Evolutionary conservation across 1,139 yeast species (phyloP).

Genomic region (Hanseniaspora gamundiae): DNA sequence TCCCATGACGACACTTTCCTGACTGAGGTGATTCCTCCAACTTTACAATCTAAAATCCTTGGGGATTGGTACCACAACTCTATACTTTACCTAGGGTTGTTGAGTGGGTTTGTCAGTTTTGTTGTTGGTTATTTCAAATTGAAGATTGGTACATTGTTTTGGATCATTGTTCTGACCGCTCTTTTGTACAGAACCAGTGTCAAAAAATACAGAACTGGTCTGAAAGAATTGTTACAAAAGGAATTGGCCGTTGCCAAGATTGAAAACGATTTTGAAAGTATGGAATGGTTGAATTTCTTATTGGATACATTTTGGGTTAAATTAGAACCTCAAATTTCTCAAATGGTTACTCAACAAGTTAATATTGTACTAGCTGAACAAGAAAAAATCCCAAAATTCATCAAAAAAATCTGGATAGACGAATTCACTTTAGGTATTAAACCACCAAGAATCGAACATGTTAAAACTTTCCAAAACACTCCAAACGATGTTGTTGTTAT

Average conservation of each 20-base stretch:
- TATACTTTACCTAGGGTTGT: conserved; percentile 52
- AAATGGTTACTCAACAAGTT: conserved; percentile 71
- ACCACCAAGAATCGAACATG: conserved; percentile 85
- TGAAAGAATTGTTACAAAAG: conserved; percentile 75
- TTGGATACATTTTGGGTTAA: conserved; percentile 84
- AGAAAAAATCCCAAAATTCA: conserved; percentile 61
- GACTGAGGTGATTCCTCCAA: neutral
- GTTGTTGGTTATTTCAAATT: conserved; percentile 65
- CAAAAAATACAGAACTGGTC: conserved; percentile 58
- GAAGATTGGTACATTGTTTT: conserved; percentile 68
- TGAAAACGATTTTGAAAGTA: conserved; percentile 80
- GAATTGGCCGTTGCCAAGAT: conserved; percentile 69
- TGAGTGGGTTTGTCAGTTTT: conserved; percentile 59
- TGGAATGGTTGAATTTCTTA: conserved; percentile 89
- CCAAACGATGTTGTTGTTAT: conserved; percentile 85
- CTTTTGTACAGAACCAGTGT: conserved; percentile 73
- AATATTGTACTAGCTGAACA: conserved; percentile 67
- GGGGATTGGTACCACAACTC: conserved; percentile 92
- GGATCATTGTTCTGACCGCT: conserved; percentile 48
- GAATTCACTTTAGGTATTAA: conserved; percentile 87
- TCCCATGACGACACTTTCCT: conserved; percentile 50
- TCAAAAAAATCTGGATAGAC: conserved; percentile 74
- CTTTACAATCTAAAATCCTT: conserved; percentile 47
- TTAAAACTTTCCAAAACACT: conserved; percentile 79
- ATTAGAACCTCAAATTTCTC: conserved; percentile 83